Evolutionary conservation across 2,329 filamentous ascomycete genomes (phyloP).

Genomic region (Cladophialophora carrionii): DNA sequence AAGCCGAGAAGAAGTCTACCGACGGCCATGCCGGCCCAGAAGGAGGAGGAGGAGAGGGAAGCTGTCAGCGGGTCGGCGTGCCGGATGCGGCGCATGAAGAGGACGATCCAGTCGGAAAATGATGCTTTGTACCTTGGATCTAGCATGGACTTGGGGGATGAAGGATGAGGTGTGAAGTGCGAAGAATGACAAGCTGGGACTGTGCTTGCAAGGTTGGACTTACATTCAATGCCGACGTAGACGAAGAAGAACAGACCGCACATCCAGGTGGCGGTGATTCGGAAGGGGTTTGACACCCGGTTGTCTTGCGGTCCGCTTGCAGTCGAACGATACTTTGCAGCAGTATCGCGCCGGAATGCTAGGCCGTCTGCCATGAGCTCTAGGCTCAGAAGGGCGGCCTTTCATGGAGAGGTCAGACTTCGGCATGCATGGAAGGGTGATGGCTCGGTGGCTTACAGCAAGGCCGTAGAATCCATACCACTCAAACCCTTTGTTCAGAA

Average conservation of each 20-base stretch:
- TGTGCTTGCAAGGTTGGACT: conserved; percentile 16
- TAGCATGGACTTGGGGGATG: too few relatives aligned
- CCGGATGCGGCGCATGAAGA: conserved; percentile 51
- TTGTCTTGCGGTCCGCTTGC: neutral
- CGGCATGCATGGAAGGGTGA: neutral
- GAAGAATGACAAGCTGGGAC: conserved; percentile 9
- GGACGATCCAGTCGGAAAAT: conserved; percentile 53
- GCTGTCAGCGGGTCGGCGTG: conserved; percentile 45
- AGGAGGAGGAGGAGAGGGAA: conserved; percentile 50
- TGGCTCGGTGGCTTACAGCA: conserved; percentile 41
- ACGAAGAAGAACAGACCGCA: conserved; percentile 51
- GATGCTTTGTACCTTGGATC: conserved; percentile 40
- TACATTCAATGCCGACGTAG: conserved; percentile 50
- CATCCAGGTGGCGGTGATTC: conserved; percentile 46
- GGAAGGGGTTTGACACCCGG: conserved; percentile 17
- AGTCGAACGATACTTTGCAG: conserved; percentile 39
- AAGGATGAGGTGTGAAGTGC: too few relatives aligned
- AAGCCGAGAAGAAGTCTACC: conserved; percentile 45
- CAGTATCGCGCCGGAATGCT: conserved; percentile 48
- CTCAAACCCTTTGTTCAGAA: conserved; percentile 37
- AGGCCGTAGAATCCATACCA: conserved; percentile 50
- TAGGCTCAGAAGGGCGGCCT: conserved; percentile 12
- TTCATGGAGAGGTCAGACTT: neutral
- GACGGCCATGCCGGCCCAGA: conserved; percentile 52
- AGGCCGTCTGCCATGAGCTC: conserved; percentile 37